These are phyloP conservation scores for Leishmania major DNA, from an alignment of 208 protist genomes.

Conservation along the genomic window DNA sequence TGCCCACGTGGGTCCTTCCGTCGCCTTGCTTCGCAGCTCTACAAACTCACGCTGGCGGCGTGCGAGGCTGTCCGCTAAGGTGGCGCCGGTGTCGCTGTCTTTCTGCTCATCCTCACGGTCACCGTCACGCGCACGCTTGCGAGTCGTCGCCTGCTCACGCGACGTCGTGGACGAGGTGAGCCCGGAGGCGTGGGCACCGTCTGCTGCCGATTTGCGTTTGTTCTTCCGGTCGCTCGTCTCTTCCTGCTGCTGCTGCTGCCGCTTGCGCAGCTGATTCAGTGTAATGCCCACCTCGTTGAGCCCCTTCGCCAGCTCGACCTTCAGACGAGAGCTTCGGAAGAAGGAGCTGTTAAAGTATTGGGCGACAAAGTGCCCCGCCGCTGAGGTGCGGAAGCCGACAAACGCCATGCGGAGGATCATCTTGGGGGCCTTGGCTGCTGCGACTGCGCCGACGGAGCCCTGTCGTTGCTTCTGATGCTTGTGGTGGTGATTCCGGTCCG, in stretches of 20 bases:
- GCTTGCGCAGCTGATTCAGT: conserved; percentile 50
- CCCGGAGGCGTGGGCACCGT: background rate
- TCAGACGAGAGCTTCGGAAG: conserved; percentile 94
- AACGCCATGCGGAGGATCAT: conserved; percentile 95
- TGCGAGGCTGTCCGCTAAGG: conserved; percentile 5
- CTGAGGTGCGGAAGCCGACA: conserved; percentile 91
- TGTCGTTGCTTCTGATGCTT: conserved; percentile 18
- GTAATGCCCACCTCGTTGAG: conserved; percentile 69
- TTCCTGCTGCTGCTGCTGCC: conserved; percentile 24
- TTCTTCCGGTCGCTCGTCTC: conserved; percentile 2
- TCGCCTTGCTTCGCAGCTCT: conserved; percentile 57
- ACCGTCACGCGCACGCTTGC: background rate
- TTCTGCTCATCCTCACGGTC: background rate
- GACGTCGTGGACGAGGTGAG: conserved; percentile 12
- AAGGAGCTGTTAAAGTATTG: conserved; percentile 94
- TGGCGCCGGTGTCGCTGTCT: conserved; percentile 6
- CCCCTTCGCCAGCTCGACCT: conserved; percentile 81
- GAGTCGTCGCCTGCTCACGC: background rate
- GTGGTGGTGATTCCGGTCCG: conserved; percentile 22
- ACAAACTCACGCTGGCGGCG: conserved; percentile 65
- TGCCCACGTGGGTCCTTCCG: conserved; percentile 72
- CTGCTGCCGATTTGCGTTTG: background rate
- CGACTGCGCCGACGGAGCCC: background rate
- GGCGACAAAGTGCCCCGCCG: conserved; percentile 88
- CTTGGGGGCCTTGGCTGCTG: background rate